Evolutionary conservation across 768 basidiomycete species (phyloP).

Genomic region (Leccinum subgranulosum): DNA sequence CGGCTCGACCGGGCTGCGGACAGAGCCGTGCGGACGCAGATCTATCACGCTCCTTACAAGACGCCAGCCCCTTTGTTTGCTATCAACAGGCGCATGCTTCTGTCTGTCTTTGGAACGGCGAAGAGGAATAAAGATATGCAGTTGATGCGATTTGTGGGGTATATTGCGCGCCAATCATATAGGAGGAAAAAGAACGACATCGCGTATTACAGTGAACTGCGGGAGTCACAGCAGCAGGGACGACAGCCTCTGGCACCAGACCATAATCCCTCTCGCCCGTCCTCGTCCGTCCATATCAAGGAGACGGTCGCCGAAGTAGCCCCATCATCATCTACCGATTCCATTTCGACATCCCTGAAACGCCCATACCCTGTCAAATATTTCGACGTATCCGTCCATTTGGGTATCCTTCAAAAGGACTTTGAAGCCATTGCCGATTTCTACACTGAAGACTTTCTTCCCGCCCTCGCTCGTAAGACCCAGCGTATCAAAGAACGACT

Average conservation of each 20-base stretch:
- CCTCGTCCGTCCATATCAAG: not conserved
- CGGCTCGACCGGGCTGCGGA: slow-evolving; percentile 38
- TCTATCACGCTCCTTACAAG: slow-evolving; percentile 28
- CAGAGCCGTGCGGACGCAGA: slow-evolving; percentile 33
- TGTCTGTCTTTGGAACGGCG: slow-evolving; percentile 55
- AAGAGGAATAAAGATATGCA: slow-evolving; percentile 58
- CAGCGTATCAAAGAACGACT: slow-evolving; percentile 71
- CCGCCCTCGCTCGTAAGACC: slow-evolving; percentile 47
- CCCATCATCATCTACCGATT: not conserved
- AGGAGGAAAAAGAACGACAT: slow-evolving; percentile 49
- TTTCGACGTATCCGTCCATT: slow-evolving; percentile 54
- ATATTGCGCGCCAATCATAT: slow-evolving; percentile 44
- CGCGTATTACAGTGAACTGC: slow-evolving; percentile 37
- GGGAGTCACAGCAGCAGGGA: slow-evolving; percentile 23
- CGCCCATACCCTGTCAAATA: slow-evolving; percentile 24
- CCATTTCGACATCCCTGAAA: slow-evolving; percentile 23
- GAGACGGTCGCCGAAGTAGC: not conserved
- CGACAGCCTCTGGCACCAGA: slow-evolving; percentile 21
- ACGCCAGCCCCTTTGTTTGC: slow-evolving; percentile 50
- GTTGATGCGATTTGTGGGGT: slow-evolving; percentile 57
- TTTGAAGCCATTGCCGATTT: slow-evolving; percentile 48
- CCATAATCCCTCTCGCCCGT: slow-evolving; percentile 17
- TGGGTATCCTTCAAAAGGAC: slow-evolving; percentile 54
- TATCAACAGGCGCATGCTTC: slow-evolving; percentile 52
- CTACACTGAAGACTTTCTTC: slow-evolving; percentile 33